Conservation (phyloP, 2,329 filamentous ascomycete genomes). For the Aspergillus sp. region DNA sequence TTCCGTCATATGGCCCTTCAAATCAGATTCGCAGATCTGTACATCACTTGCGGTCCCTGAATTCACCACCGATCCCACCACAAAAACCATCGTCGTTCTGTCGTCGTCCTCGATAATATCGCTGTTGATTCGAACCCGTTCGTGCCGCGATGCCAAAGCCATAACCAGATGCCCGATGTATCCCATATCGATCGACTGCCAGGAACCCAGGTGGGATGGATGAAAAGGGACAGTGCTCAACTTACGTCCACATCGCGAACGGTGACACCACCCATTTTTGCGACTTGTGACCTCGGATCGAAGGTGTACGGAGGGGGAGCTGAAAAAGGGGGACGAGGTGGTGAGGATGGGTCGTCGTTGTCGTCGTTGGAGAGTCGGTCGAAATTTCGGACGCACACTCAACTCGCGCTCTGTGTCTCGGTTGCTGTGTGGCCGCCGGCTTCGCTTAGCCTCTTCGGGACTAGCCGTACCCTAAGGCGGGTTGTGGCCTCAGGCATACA, state of each 20-base stretch:
- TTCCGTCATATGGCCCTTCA: too few relatives aligned
- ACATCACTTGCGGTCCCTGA: too few relatives aligned
- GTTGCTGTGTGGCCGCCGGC: conserved; percentile 33
- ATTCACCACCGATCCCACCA: too few relatives aligned
- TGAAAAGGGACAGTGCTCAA: conserved; percentile 26
- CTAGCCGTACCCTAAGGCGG: conserved; percentile 39
- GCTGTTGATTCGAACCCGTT: background rate
- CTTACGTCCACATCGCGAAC: conserved; percentile 66
- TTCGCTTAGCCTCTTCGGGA: conserved; percentile 43
- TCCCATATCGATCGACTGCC: conserved; percentile 4
- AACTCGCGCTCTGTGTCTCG: conserved; percentile 23
- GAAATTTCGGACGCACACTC: conserved; percentile 39
- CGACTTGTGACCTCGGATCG: conserved; percentile 37
- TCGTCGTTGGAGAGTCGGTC: conserved; percentile 38
- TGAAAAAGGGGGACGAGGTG: conserved; percentile 30
- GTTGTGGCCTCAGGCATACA: background rate
- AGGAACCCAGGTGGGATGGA: conserved; percentile 17
- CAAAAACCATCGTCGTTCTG: too few relatives aligned
- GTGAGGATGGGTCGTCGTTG: conserved; percentile 37
- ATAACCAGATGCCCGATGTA: conserved; percentile 7
- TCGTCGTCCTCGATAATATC: too few relatives aligned
- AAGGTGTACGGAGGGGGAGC: conserved; percentile 25
- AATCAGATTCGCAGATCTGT: too few relatives aligned
- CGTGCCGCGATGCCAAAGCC: background rate
- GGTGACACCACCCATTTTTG: conserved; percentile 66